These are phyloP conservation scores for Cupressus sempervirens DNA, from an alignment of 75 land plant species.

Conservation along the genomic window DNA sequence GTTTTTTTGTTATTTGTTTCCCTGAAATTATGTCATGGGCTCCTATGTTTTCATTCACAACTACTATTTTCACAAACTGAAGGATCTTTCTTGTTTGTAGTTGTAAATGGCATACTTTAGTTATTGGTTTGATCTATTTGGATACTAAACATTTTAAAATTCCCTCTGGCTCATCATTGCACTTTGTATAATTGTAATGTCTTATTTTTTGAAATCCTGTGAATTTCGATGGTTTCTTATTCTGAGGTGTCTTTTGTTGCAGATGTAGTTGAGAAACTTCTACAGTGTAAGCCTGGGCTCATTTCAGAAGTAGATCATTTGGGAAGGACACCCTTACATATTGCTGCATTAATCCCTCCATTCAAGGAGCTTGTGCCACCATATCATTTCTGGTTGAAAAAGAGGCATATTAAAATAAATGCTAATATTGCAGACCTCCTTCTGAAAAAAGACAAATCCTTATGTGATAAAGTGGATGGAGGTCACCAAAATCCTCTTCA, in stretches of 20 bases:
- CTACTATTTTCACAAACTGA: too few species aligned
- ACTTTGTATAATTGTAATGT: too few species aligned
- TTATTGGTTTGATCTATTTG: too few species aligned
- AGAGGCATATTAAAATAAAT: neutral
- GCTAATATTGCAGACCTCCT: neutral
- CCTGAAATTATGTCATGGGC: too few species aligned
- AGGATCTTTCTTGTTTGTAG: too few species aligned
- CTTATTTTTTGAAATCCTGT: too few species aligned
- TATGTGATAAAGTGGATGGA: neutral
- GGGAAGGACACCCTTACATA: neutral
- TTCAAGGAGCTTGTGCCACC: neutral
- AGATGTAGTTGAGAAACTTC: neutral
- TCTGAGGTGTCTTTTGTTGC: neutral
- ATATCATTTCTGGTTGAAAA: neutral
- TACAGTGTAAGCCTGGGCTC: neutral
- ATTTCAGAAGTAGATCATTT: neutral
- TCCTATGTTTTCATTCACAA: too few species aligned
- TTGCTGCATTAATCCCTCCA: neutral
- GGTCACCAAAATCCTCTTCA: neutral
- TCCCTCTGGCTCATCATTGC: too few species aligned
- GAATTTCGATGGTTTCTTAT: too few species aligned
- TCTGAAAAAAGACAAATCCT: neutral
- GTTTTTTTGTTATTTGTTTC: too few species aligned
- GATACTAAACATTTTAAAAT: too few species aligned
- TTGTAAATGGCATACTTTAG: too few species aligned